phyloP scores from a whole-genome alignment of 257 asterid genomes.

The Cruciata laevipes region DNA sequence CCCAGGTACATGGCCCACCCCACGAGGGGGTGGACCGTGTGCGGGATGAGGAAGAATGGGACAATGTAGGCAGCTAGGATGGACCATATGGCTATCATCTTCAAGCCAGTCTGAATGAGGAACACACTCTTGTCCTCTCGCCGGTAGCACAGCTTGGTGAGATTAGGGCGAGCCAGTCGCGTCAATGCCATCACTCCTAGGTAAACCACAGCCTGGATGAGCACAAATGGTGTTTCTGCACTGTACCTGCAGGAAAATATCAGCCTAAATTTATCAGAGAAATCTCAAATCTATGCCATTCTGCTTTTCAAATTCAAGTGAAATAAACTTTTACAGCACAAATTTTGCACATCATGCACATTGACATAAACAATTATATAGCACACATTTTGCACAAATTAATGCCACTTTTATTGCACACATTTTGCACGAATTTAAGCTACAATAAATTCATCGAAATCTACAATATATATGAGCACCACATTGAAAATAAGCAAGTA shows the following conservation, averaged over 20 bases:
- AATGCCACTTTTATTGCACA: no score
- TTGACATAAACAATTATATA: no score
- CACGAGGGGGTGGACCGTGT: conserved; percentile 64
- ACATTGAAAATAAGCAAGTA: no score
- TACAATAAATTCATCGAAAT: no score
- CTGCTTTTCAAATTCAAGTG: no score
- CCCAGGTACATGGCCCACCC: conserved; percentile 82
- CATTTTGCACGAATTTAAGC: no score
- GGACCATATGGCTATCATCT: conserved; percentile 61
- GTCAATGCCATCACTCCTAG: conserved; percentile 53
- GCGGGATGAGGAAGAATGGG: conserved; percentile 73
- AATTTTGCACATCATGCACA: no score
- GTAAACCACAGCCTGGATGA: conserved; percentile 53
- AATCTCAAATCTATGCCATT: neutral
- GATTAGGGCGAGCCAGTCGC: conserved; percentile 65
- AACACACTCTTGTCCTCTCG: conserved; percentile 61
- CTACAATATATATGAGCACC: no score
- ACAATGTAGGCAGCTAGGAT: conserved; percentile 56
- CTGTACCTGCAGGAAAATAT: conserved; percentile 39
- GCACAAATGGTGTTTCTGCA: conserved; percentile 56
- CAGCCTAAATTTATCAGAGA: neutral
- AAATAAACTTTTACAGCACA: no score
- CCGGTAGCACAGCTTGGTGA: conserved; percentile 69
- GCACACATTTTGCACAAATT: no score
- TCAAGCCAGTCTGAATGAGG: conserved; percentile 51